Percentiles rank a stretch among this genome's conserved stretches.
phyloP scores from a whole-genome alignment of 306 rosid species.

The Vigna unguiculata region DNA sequence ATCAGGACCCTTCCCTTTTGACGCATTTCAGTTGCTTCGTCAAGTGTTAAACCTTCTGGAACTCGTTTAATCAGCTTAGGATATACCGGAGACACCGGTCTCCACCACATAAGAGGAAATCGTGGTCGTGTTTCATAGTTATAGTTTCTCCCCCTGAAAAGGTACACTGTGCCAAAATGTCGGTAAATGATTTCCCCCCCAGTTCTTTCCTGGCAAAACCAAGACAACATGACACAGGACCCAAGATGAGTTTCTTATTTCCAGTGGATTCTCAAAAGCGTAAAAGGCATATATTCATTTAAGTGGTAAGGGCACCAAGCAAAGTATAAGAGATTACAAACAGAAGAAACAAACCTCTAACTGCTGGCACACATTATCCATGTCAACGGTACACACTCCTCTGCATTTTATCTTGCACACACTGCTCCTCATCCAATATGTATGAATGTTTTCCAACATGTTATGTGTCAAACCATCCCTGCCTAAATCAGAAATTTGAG shows the following conservation, averaged over 20 bases:
- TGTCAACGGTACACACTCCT: conserved; percentile 81
- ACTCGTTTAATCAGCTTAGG: conserved; percentile 66
- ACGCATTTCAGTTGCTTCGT: conserved; percentile 73
- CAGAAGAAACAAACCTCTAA: conserved; percentile 69
- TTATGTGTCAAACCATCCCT: conserved; percentile 95
- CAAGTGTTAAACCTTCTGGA: conserved; percentile 71
- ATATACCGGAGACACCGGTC: conserved; percentile 78
- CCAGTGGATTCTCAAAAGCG: conserved; percentile 10
- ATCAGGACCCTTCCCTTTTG: conserved; percentile 65
- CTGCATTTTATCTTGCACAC: conserved; percentile 89
- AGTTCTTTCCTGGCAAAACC: conserved; percentile 69
- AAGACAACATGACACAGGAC: not conserved
- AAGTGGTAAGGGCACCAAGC: conserved; percentile 8
- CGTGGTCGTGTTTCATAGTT: conserved; percentile 67
- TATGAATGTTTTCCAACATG: conserved; percentile 92
- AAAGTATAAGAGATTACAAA: conserved; percentile 26
- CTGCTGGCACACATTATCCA: conserved; percentile 80
- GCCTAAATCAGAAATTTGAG: conserved; percentile 55
- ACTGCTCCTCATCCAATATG: conserved; percentile 79
- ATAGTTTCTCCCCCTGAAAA: conserved; percentile 90
- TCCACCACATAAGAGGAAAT: conserved; percentile 93
- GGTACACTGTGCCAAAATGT: conserved; percentile 65
- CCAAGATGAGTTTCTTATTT: not conserved
- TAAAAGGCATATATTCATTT: not conserved
- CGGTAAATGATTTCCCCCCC: conserved; percentile 74